Evolutionary conservation across 2,329 filamentous ascomycete species (phyloP).

Genomic region (Fusarium pseudocircinatum): DNA sequence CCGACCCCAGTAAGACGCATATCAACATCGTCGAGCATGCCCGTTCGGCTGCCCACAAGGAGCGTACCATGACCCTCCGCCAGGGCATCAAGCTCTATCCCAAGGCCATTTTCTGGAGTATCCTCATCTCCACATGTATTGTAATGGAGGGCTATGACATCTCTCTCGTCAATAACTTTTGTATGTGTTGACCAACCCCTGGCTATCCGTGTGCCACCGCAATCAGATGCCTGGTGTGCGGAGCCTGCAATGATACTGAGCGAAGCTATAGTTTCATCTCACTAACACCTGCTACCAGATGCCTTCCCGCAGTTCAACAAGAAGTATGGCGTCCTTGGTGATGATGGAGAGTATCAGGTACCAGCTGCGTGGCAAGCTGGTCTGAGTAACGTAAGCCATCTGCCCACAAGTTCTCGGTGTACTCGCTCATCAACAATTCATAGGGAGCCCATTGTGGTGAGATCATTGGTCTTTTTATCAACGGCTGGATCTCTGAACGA

Average conservation of each 20-base stretch:
- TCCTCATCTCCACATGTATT: constrained; percentile 38
- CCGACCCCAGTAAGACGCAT: constrained; percentile 26
- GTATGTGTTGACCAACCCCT: constrained; percentile 13
- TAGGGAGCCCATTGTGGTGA: constrained; percentile 67
- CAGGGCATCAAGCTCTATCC: constrained; percentile 39
- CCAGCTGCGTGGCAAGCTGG: constrained; percentile 70
- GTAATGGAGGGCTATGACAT: constrained; percentile 40
- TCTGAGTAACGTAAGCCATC: constrained; percentile 59
- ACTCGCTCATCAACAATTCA: constrained; percentile 36
- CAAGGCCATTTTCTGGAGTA: constrained; percentile 36
- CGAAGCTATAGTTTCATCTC: not conserved
- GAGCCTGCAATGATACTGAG: no score
- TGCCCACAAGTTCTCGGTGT: not conserved
- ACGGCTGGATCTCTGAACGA: constrained; percentile 72
- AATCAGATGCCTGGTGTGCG: not conserved
- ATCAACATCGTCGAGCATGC: constrained; percentile 36
- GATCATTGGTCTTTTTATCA: constrained; percentile 73
- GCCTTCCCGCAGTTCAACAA: constrained; percentile 66
- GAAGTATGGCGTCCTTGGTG: constrained; percentile 63
- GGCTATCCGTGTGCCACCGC: not conserved
- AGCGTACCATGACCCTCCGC: constrained; percentile 36
- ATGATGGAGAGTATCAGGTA: constrained; percentile 62
- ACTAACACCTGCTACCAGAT: constrained; percentile 46
- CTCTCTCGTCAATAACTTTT: constrained; percentile 38
- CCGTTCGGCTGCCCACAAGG: constrained; percentile 35